Conservation (phyloP, 257 asterid species). For the Prunella vulgaris region DNA sequence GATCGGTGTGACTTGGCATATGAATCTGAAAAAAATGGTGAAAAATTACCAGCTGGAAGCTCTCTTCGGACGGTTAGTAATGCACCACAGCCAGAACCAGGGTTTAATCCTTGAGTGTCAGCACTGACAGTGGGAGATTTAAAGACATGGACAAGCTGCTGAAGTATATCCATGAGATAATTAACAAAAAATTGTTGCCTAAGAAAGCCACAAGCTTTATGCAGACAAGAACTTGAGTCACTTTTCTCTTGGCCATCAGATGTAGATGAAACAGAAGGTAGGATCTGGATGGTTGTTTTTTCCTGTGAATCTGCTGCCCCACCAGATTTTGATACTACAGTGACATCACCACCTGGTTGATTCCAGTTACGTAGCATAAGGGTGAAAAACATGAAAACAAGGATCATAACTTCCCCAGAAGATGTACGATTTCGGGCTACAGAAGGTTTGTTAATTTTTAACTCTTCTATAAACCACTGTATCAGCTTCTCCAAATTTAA, state of each 20-base stretch:
- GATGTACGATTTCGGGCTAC: constrained; percentile 66
- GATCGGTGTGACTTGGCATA: constrained; percentile 91
- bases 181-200: constrained; percentile 84
- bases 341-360: constrained; percentile 81
- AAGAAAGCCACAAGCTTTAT: constrained; percentile 70
- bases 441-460: constrained; percentile 60
- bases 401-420: constrained; percentile 84
- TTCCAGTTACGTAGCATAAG: constrained; percentile 99
- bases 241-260: constrained; percentile 60
- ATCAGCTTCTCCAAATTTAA: constrained; percentile 80
- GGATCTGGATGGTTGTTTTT: constrained; percentile 43
- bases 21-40: constrained; percentile 93
- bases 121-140: constrained; percentile 63
- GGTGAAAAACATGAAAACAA: constrained; percentile 89
- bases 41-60: constrained; percentile 94
- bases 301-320: constrained; percentile 61
- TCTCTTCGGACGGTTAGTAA: constrained; percentile 81
- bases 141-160: constrained; percentile 78
- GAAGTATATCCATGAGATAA: constrained; percentile 92
- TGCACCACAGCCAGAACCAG: constrained; percentile 89
- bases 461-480: constrained; percentile 88
- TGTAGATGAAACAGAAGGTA: constrained; percentile 47
- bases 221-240: constrained; percentile 61
- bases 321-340: constrained; percentile 51
- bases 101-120: constrained; percentile 56